Conservation (phyloP, 2,329 filamentous ascomycete genomes). For the Colletotrichum incanum region DNA sequence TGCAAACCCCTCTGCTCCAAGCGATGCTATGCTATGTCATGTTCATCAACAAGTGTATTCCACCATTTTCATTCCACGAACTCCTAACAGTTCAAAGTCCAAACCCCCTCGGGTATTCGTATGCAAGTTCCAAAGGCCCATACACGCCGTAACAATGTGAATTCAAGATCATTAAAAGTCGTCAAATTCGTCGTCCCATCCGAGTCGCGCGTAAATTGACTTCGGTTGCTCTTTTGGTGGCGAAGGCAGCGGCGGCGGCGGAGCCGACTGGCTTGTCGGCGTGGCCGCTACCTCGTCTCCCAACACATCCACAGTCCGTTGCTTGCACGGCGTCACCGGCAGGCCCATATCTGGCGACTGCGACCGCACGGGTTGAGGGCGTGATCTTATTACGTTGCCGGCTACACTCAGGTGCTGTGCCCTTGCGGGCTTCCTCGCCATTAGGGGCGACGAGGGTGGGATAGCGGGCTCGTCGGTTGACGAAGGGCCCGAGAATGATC, state of each 20-base stretch:
- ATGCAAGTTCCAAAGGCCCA: slow-evolving; percentile 21
- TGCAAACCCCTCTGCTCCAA: slow-evolving; percentile 21
- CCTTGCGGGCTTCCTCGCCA: slow-evolving; percentile 46
- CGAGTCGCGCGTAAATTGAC: slow-evolving; percentile 69
- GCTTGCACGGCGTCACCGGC: slow-evolving; percentile 58
- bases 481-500: neutral
- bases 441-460: slow-evolving; percentile 56
- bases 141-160: slow-evolving; percentile 45
- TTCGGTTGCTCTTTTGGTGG: slow-evolving; percentile 48
- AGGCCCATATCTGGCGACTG: slow-evolving; percentile 43
- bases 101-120: slow-evolving; percentile 32
- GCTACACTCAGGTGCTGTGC: slow-evolving; percentile 32
- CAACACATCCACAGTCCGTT: slow-evolving; percentile 43
- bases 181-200: slow-evolving; percentile 73
- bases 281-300: slow-evolving; percentile 42
- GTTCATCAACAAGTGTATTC: slow-evolving; percentile 29
- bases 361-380: slow-evolving; percentile 27
- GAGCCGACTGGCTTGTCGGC: slow-evolving; percentile 15
- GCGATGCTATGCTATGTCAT: slow-evolving; percentile 33
- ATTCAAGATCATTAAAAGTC: slow-evolving; percentile 54
- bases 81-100: slow-evolving; percentile 18
- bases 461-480: slow-evolving; percentile 48
- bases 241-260: slow-evolving; percentile 2
- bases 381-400: slow-evolving; percentile 50
- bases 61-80: slow-evolving; percentile 9